These are phyloP conservation scores for Pythium brachiatum DNA, from an alignment of 352 stramenopile genomes.

Conservation along the genomic window DNA sequence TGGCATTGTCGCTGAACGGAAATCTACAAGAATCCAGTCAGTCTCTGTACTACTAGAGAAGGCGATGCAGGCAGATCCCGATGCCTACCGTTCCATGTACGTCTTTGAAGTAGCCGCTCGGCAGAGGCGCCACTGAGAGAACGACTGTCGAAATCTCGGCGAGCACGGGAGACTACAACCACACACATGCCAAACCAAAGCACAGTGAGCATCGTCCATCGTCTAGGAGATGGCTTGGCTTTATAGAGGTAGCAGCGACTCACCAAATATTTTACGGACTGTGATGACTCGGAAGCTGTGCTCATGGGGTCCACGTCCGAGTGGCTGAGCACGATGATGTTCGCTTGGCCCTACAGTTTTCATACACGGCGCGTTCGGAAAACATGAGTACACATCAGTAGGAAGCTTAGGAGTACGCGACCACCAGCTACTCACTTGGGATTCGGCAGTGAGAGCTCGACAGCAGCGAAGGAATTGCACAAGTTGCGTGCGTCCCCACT, in stretches of 20 bases:
- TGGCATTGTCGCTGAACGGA: constrained; percentile 37
- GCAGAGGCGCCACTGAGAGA: constrained; percentile 47
- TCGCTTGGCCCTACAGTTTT: constrained; percentile 29
- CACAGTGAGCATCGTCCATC: no score
- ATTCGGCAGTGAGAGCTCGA: constrained; percentile 51
- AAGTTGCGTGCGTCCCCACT: constrained; percentile 38
- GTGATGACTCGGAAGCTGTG: background rate
- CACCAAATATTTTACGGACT: constrained; percentile 8
- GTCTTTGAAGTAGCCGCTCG: constrained; percentile 73
- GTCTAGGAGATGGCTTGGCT: no score
- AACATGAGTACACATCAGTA: no score
- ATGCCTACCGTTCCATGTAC: constrained; percentile 63
- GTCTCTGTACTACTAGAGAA: background rate
- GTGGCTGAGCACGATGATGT: constrained; percentile 61
- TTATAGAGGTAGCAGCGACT: background rate
- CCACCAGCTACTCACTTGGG: constrained; percentile 28
- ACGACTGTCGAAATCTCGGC: constrained; percentile 57
- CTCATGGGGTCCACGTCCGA: constrained; percentile 37
- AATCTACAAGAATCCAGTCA: constrained; percentile 32
- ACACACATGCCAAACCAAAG: no score
- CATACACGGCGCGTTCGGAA: background rate
- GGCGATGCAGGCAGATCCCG: background rate
- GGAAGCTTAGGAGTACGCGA: no score
- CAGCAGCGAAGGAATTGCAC: constrained; percentile 63
- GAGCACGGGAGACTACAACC: constrained; percentile 38